Conservation (phyloP, 495 filamentous ascomycete species). For the Podospora anserina region DNA sequence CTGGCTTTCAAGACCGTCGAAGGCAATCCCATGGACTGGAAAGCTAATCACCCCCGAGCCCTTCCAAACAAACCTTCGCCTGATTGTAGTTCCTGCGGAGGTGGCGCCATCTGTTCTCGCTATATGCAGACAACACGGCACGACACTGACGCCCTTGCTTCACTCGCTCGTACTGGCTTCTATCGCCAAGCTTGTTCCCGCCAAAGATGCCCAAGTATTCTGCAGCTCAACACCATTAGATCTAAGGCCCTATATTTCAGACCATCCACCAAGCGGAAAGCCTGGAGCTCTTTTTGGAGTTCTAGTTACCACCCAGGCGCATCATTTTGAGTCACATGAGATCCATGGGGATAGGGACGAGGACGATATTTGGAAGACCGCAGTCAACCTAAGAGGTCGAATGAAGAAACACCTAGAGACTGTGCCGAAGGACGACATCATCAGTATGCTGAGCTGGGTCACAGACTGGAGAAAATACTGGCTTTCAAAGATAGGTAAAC, state of each 20-base stretch:
- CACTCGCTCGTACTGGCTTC: slow-evolving; percentile 30
- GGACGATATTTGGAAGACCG: slow-evolving; percentile 29
- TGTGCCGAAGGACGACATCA: slow-evolving; percentile 33
- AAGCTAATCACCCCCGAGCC: slow-evolving; percentile 25
- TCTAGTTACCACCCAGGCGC: slow-evolving; percentile 27
- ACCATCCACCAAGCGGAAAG: slow-evolving; percentile 5
- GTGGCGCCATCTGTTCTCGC: slow-evolving; percentile 21
- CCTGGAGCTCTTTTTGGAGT: slow-evolving; percentile 25
- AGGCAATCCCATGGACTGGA: slow-evolving; percentile 29
- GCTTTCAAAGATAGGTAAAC: slow-evolving; percentile 28
- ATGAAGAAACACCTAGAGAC: slow-evolving; percentile 20
- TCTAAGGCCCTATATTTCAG: slow-evolving; percentile 28
- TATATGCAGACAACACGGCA: slow-evolving; percentile 27
- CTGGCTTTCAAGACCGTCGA: slow-evolving; percentile 15
- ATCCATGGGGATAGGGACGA: slow-evolving; percentile 21
- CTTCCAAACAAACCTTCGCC: slow-evolving; percentile 27
- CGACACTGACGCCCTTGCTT: slow-evolving; percentile 37
- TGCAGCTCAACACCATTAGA: slow-evolving; percentile 31
- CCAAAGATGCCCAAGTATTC: slow-evolving; percentile 27
- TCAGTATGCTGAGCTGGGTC: slow-evolving; percentile 33
- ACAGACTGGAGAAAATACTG: slow-evolving; percentile 31
- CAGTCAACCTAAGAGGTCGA: slow-evolving; percentile 22
- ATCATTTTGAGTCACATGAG: slow-evolving; percentile 22
- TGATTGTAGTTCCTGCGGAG: slow-evolving; percentile 26
- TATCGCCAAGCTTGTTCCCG: slow-evolving; percentile 24